Conservation (phyloP, 495 filamentous ascomycete species). For the Xylaria curta region DNA sequence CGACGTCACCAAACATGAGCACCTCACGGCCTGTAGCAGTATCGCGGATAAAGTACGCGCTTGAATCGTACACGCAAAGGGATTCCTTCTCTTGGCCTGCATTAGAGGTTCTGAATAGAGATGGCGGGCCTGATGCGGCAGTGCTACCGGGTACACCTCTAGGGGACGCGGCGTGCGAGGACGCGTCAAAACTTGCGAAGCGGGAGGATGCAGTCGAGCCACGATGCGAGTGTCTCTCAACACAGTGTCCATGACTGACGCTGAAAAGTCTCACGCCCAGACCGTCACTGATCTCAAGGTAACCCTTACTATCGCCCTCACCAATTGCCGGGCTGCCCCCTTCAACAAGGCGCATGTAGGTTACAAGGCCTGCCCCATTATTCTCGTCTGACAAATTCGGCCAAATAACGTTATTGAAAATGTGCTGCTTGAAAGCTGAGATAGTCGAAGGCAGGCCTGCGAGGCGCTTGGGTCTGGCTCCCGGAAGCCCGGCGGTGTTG, state of each 20-base stretch:
- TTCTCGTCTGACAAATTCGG: conserved; percentile 97
- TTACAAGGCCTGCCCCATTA: conserved; percentile 88
- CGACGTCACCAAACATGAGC: conserved; percentile 93
- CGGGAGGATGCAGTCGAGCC: conserved; percentile 55
- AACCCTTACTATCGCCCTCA: conserved; percentile 75
- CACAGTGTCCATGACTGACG: conserved; percentile 88
- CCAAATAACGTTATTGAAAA: conserved; percentile 99
- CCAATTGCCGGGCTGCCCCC: conserved; percentile 84
- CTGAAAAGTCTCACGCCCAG: conserved; percentile 77
- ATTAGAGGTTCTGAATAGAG: conserved; percentile 30
- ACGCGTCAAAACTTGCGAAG: conserved; percentile 45
- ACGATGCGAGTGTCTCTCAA: conserved; percentile 70
- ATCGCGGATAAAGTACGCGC: conserved; percentile 89
- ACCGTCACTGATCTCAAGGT: conserved; percentile 83
- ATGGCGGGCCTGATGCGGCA: conserved; percentile 34
- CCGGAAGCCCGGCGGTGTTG: conserved; percentile 85
- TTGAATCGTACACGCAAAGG: conserved; percentile 76
- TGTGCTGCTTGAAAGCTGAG: conserved; percentile 84
- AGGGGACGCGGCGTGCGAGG: conserved; percentile 27
- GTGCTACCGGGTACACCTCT: conserved; percentile 29
- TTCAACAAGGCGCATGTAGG: conserved; percentile 85
- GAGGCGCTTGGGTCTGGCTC: conserved; percentile 76
- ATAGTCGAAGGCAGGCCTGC: conserved; percentile 87
- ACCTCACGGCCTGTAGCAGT: conserved; percentile 72
- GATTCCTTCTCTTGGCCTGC: conserved; percentile 45